Evolutionary conservation across 2,329 filamentous ascomycete genomes (phyloP).

Genomic region (Amylocarpus encephaloides): DNA sequence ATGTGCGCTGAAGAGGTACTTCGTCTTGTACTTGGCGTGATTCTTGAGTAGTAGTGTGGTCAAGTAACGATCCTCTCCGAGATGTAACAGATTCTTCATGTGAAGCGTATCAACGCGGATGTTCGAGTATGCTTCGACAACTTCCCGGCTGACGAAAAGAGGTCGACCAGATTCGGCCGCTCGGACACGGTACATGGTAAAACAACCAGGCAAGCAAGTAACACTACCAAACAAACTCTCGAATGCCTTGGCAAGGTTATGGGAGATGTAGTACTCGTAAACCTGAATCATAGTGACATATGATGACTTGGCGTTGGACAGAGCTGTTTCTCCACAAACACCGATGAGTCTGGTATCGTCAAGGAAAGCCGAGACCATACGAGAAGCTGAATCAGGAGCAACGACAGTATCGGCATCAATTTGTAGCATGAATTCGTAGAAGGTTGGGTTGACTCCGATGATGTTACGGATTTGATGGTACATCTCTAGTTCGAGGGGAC

Average conservation of each 20-base stretch:
- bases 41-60: constrained; percentile 91
- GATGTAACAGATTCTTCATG: constrained; percentile 95
- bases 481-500: constrained; percentile 92
- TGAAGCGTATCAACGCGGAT: constrained; percentile 97
- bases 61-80: constrained; percentile 95
- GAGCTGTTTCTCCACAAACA: constrained; percentile 86
- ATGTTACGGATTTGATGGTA: constrained; percentile 98
- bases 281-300: constrained; percentile 99
- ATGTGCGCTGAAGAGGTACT: constrained; percentile 87
- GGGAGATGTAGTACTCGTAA: constrained; percentile 99
- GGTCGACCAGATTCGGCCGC: constrained; percentile 93
- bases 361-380: constrained; percentile 86
- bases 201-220: constrained; percentile 96
- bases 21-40: constrained; percentile 94
- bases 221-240: constrained; percentile 96
- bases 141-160: constrained; percentile 87
- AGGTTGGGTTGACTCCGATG: constrained; percentile 95
- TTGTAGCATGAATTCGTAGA: constrained; percentile 94
- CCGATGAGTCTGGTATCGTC: constrained; percentile 91
- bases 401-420: constrained; percentile 98
- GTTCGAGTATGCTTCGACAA: constrained; percentile 80
- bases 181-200: constrained; percentile 97
- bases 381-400: constrained; percentile 79
- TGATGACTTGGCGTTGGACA: constrained; percentile 88
- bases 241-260: constrained; percentile 94